A percentile compares a stretch with the other conserved stretches of the same genome.
Evolutionary conservation across 208 protist species (phyloP).

Genomic region (Leishmania arabica): DNA sequence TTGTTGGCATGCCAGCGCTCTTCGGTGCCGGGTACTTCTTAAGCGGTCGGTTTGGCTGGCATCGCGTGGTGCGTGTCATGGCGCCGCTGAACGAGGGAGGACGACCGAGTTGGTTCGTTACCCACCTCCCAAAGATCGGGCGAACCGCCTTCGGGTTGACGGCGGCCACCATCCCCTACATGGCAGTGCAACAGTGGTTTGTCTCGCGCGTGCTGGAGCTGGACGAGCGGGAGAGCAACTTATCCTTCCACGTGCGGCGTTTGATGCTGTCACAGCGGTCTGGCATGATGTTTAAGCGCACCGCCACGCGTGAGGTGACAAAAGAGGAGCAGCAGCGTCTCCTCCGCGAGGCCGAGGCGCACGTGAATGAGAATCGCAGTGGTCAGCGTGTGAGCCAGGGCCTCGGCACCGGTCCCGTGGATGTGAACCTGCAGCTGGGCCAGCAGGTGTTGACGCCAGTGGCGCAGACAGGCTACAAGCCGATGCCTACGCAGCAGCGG

Average conservation of each 20-base stretch:
- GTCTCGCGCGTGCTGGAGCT: conserved; percentile 67
- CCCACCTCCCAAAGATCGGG: conserved; percentile 52
- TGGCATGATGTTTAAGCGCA: conserved; percentile 86
- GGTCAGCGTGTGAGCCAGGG: conserved; percentile 56
- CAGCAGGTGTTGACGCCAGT: conserved; percentile 76
- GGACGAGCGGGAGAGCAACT: conserved; percentile 65
- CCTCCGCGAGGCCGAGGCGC: conserved; percentile 56
- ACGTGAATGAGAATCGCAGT: conserved; percentile 72
- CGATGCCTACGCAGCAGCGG: conserved; percentile 43
- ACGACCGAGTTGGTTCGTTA: conserved; percentile 23
- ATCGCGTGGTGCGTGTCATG: conserved; percentile 61
- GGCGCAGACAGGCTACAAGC: conserved; percentile 81
- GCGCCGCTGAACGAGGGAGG: conserved; percentile 25
- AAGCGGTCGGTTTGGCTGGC: conserved; percentile 64
- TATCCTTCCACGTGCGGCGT: conserved; percentile 75
- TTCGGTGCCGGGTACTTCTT: conserved; percentile 63
- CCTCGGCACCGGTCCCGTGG: conserved; percentile 47
- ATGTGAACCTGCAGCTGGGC: conserved; percentile 77
- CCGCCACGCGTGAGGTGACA: conserved; percentile 85
- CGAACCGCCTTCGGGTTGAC: conserved; percentile 57
- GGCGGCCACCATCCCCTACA: conserved; percentile 68
- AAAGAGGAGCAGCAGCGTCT: conserved; percentile 81
- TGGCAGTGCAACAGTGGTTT: conserved; percentile 83
- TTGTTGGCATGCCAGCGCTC: conserved; percentile 63
- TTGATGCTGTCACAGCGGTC: conserved; percentile 81